Conservation (phyloP, 139 green algal genomes). For the Haematococcus sp. region DNA sequence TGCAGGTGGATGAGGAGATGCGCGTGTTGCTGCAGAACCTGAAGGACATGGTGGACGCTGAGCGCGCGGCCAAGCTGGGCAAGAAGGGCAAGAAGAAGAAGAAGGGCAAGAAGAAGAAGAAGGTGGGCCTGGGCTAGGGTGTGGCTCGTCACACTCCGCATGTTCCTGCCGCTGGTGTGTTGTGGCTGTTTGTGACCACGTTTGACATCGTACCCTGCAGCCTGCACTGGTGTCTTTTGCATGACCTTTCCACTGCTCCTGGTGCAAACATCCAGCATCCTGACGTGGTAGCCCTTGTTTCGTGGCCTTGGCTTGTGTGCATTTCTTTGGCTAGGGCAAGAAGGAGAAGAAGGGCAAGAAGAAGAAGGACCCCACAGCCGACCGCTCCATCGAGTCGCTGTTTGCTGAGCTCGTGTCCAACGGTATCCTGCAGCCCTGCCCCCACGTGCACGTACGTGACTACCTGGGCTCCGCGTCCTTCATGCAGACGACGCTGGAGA, state of each 20-base stretch:
- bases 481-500: slow-evolving; percentile 54
- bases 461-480: slow-evolving; percentile 67
- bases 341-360: slow-evolving; percentile 72
- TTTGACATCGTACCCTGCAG: neutral
- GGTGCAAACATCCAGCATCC: too few relatives aligned
- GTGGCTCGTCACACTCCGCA: too few relatives aligned
- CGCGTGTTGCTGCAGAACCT: slow-evolving; percentile 81
- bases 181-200: too few relatives aligned
- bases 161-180: too few relatives aligned
- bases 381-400: slow-evolving; percentile 82
- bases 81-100: slow-evolving; percentile 77
- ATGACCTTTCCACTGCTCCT: too few relatives aligned
- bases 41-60: slow-evolving; percentile 80
- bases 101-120: slow-evolving; percentile 51
- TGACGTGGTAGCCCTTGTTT: too few relatives aligned
- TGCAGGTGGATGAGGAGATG: slow-evolving; percentile 87
- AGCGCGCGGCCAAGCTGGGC: slow-evolving; percentile 63
- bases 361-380: slow-evolving; percentile 84
- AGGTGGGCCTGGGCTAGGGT: slow-evolving; percentile 23
- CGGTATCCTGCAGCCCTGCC: slow-evolving; percentile 61
- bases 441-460: slow-evolving; percentile 51
- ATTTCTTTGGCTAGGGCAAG: too few relatives aligned
- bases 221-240: too few relatives aligned
- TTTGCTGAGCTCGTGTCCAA: slow-evolving; percentile 83
- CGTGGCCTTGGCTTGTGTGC: too few relatives aligned